Evolutionary conservation across 495 filamentous ascomycete species (phyloP), one percentile per base, ranked within the genome.

Genomic region (Penicillium macrosclerotiorum): DNA sequence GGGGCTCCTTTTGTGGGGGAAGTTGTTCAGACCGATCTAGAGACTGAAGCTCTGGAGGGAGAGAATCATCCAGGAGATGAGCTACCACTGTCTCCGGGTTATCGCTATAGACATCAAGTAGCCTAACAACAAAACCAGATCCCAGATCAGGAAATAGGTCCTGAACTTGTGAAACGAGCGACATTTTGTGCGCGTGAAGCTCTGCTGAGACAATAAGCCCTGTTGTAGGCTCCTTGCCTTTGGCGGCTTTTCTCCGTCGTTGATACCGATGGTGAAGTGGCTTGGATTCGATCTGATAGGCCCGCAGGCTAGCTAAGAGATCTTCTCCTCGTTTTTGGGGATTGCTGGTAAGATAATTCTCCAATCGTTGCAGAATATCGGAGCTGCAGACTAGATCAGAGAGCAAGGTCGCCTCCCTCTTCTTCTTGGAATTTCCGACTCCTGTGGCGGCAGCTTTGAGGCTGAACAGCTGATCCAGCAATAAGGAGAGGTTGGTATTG

Each of bases 111-210:
- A 85, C 81, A 51, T 93, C 86, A 2, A 97, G 74, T 12, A 96
- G 76, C 48, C 80, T 81, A 12, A 85, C 71, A 30, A 97, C 69
- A 63, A 95, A 97, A 4, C 79, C 86, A 5, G 87, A 81, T 3
- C 91, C 93, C 6, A 98, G 76, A 45, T 92, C 81, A 0, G 93
- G 90, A 65, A 98, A 96, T 18, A 98, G 73, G 55, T 98, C 93
- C 58, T 95, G 90, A 27, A 98, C 74, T 65, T 92, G 88, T 5
- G 82, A 84, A 37, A 96, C 79, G 20, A 91, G 79, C 55, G 82
- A 89, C 80, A 92, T 84, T 20, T 78, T 83, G 68, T 95, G 89
- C 32, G 89, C 68, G 59, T 90, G 88, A 9, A 92, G 69, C 13
- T 84, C 76, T 8, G 73, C 73, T 27, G 69, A 43, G 17, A 66